A percentile compares a stretch with the other conserved stretches of the same genome.
Evolutionary conservation across 1,139 yeast species (phyloP).

Genomic region (Candida gigantensis): DNA sequence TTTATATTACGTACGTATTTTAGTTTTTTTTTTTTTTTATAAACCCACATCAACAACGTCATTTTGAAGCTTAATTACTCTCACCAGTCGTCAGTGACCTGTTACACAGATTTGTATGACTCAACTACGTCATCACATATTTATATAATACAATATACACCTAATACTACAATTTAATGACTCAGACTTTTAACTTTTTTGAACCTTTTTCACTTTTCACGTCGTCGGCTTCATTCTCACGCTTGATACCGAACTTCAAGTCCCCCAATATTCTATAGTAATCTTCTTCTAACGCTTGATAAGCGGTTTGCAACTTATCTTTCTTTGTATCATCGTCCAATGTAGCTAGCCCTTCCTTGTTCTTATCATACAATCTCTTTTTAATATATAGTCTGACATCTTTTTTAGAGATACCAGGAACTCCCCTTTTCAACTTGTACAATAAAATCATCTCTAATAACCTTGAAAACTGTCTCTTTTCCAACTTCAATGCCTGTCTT

Average conservation of each 20-base stretch:
- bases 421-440: slow-evolving; percentile 33
- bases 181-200: slow-evolving; percentile 1
- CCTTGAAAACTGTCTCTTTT: slow-evolving; percentile 75
- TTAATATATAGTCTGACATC: slow-evolving; percentile 65
- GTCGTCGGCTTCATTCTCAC: slow-evolving; percentile 8
- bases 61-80: not conserved
- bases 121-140: no score
- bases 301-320: slow-evolving; percentile 78
- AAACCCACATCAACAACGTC: not conserved
- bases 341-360: slow-evolving; percentile 72
- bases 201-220: slow-evolving; percentile 1
- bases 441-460: slow-evolving; percentile 74
- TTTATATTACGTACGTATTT: no score
- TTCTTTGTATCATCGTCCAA: slow-evolving; percentile 61
- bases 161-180: no score
- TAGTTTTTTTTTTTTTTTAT: no score
- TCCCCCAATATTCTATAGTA: slow-evolving; percentile 57
- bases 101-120: no score
- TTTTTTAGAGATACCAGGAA: slow-evolving; percentile 29
- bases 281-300: slow-evolving; percentile 65
- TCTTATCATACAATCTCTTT: slow-evolving; percentile 70
- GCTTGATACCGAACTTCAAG: slow-evolving; percentile 24
- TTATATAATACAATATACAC: no score
- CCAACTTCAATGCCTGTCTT: slow-evolving; percentile 56
- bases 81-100: no score